phyloP scores from a whole-genome alignment of 768 basidiomycete species.

The Lactarius vividus region DNA sequence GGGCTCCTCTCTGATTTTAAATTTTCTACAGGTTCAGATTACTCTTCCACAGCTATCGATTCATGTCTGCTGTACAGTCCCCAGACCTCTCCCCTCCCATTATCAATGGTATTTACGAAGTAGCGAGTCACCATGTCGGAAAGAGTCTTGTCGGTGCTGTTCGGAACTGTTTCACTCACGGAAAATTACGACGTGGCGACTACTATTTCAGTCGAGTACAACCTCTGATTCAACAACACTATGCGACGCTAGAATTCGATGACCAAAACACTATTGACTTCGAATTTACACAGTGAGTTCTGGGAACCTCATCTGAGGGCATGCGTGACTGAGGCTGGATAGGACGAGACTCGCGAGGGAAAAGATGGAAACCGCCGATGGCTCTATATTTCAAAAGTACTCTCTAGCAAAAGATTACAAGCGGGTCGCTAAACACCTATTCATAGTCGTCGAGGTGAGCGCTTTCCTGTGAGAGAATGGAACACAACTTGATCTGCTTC shows the following conservation, averaged over 20 bases:
- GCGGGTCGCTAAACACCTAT: background rate
- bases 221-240: background rate
- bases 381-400: background rate
- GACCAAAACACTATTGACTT: background rate
- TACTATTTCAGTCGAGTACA: background rate
- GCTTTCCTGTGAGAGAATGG: background rate
- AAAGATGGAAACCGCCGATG: background rate
- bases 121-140: background rate
- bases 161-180: background rate
- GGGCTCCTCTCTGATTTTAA: background rate
- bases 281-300: background rate
- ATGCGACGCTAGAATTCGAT: background rate
- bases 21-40: conserved; percentile 4
- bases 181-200: background rate
- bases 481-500: background rate
- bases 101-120: background rate
- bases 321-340: background rate
- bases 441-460: background rate
- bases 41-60: no score
- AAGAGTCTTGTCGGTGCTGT: background rate
- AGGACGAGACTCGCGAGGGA: background rate
- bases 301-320: background rate
- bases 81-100: background rate
- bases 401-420: background rate
- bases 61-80: background rate